Percentiles rank a stretch among this genome's conserved stretches.
phyloP scores from a whole-genome alignment of 2,329 filamentous ascomycete species.

The Westerdykella aurantiaca region DNA sequence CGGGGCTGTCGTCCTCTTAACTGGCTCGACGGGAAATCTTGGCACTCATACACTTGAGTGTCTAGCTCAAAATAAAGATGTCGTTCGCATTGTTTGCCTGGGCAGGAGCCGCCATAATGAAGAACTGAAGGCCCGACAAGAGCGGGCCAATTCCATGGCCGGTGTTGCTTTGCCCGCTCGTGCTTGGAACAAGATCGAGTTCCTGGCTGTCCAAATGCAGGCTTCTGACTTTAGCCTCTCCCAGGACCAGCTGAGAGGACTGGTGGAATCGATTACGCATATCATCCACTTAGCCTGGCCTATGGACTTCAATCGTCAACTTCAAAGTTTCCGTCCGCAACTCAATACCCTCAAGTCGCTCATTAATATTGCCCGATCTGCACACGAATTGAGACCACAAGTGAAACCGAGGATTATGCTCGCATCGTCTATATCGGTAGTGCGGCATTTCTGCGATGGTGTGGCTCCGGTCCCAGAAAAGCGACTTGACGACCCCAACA shows the following conservation, averaged over 20 bases:
- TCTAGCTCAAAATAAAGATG: conserved; percentile 11
- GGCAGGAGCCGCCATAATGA: conserved; percentile 35
- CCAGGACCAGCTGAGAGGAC: neutral
- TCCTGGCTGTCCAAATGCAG: conserved; percentile 46
- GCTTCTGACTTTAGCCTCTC: conserved; percentile 46
- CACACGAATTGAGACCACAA: conserved; percentile 37
- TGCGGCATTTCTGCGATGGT: conserved; percentile 36
- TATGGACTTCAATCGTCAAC: conserved; percentile 48
- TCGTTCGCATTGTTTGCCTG: conserved; percentile 40
- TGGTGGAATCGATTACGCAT: conserved; percentile 37
- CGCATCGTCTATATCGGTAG: conserved; percentile 39
- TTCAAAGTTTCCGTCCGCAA: too few species aligned
- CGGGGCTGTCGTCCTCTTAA: conserved; percentile 27
- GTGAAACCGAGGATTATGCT: conserved; percentile 41
- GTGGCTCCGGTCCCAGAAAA: neutral
- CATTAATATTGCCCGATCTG: too few species aligned
- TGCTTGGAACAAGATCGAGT: conserved; percentile 35
- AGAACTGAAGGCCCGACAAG: conserved; percentile 20
- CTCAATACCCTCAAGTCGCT: too few species aligned
- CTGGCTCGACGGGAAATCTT: conserved; percentile 35
- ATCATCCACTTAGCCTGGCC: conserved; percentile 51
- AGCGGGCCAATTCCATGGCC: conserved; percentile 25
- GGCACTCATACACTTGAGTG: conserved; percentile 31
- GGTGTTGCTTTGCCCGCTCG: neutral
- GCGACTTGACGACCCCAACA: neutral